Percentiles rank a stretch among this genome's conserved stretches.
These are phyloP conservation scores for Friedmanniomyces endolithicus DNA, from an alignment of 495 filamentous ascomycete genomes.

Conservation along the genomic window DNA sequence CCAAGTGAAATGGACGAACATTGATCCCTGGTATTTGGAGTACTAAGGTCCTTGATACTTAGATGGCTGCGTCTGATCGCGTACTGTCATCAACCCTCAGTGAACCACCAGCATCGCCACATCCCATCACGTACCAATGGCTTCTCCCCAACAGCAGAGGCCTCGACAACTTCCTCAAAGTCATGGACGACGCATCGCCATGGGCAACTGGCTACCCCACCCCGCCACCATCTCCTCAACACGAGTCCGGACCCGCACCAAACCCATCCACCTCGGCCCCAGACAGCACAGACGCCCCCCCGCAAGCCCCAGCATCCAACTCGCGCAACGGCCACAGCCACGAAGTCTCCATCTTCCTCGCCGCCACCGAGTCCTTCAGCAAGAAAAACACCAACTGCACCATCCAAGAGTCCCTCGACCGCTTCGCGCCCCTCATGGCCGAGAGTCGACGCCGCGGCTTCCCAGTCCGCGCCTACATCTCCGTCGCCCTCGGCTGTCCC, in stretches of 20 bases:
- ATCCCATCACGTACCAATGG: constrained; percentile 77
- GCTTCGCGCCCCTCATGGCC: constrained; percentile 62
- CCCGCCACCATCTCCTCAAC: constrained; percentile 22
- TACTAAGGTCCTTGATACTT: constrained; percentile 2
- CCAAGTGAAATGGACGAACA: too few relatives aligned
- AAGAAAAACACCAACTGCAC: constrained; percentile 84
- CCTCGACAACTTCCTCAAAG: constrained; percentile 45
- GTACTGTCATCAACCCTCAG: constrained; percentile 64
- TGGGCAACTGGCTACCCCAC: constrained; percentile 26
- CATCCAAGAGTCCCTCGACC: constrained; percentile 65
- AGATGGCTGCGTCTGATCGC: constrained; percentile 88
- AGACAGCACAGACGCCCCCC: constrained; percentile 24
- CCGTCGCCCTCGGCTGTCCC: constrained; percentile 85
- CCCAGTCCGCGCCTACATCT: constrained; percentile 83
- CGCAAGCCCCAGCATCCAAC: constrained; percentile 6
- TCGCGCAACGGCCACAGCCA: constrained; percentile 25
- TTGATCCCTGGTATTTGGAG: too few relatives aligned
- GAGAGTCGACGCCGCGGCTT: constrained; percentile 58
- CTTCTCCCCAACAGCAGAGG: constrained; percentile 84
- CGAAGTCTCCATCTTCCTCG: constrained; percentile 84
- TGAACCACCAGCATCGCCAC: constrained; percentile 43
- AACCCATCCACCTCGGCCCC: constrained; percentile 33
- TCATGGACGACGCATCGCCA: constrained; percentile 31
- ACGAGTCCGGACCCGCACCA: constrained; percentile 31
- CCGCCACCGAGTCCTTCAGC: constrained; percentile 85